A percentile compares a stretch with the other conserved stretches of the same genome.
Evolutionary conservation across 345 rosid genomes (phyloP).

Genomic region (Bruguiera sexangula): DNA sequence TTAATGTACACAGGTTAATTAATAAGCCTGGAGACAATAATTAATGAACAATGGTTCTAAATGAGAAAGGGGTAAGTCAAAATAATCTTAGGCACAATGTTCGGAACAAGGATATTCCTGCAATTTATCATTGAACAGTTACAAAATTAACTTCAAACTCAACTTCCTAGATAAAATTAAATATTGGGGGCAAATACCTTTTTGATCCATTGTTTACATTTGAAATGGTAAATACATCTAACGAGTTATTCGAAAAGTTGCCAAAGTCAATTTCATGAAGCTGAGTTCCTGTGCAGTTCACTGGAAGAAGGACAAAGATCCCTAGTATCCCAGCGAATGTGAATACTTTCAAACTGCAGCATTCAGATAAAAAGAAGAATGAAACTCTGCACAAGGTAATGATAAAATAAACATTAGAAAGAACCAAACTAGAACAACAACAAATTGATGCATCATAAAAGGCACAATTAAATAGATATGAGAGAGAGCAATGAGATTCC

Average conservation of each 20-base stretch:
- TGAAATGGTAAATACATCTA: conserved; percentile 83
- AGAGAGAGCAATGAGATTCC: no score
- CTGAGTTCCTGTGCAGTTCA: conserved; percentile 69
- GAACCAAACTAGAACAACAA: conserved; percentile 3
- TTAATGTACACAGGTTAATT: no score
- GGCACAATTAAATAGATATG: no score
- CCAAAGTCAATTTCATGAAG: conserved; percentile 55
- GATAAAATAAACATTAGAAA: conserved; percentile 5
- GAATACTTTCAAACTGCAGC: conserved; percentile 84
- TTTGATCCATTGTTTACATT: conserved; percentile 64
- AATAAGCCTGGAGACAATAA: no score
- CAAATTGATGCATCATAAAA: conserved; percentile 3
- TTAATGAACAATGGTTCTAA: not conserved
- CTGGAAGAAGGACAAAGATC: conserved; percentile 81
- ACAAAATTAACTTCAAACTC: conserved; percentile 3
- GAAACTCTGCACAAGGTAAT: not conserved
- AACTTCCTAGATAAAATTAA: not conserved
- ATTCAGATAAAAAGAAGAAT: conserved; percentile 22
- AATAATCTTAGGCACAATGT: not conserved
- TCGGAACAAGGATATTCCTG: conserved; percentile 4
- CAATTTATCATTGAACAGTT: not conserved
- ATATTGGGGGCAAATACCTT: conserved; percentile 37
- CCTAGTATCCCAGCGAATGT: conserved; percentile 84
- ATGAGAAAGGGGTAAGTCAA: not conserved
- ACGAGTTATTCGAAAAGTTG: conserved; percentile 62